Evolutionary conservation across 805 yeast species (phyloP), one percentile per base, ranked within the genome.

Genomic region (Monosporozyma siamensis): DNA sequence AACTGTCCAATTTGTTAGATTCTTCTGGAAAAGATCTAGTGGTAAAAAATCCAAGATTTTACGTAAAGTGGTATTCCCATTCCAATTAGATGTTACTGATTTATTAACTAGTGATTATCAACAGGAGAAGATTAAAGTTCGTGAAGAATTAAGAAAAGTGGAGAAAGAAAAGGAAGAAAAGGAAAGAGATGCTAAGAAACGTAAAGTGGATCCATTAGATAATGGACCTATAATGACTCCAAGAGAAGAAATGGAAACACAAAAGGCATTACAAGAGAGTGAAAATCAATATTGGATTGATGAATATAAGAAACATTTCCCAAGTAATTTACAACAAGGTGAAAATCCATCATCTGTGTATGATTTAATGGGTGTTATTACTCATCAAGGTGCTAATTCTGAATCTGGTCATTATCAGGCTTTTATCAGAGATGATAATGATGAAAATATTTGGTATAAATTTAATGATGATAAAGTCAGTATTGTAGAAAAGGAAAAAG

Each of bases 341-440:
- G 87, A 83, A 55, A 88, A 90, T 57, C 90, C 95, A 5, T 80
- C 94, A 0, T 86, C 92, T 1, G 75, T 92, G 30, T 92, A 92
- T 58, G 88, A 87, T 50, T 74, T 92, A 50, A 68, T 70, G 30
- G 87, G 95, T 2, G 76, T 92, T 20, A 77, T 92, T 46, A 87
- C 97, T 1, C 99, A 92, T 66, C 83, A 82, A 57, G 99, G 99
- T 39, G 80, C 95, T 6, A 79, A 89, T 35, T 96, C 97, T 0
- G 97, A 92, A 61, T 82, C 95, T 23, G 99, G 99, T 14, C 99
- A 92, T 65, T 92, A 92, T 64, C 97, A 89, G 66, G 80, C 90
- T 23, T 92, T 85, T 66, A 80, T 83, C 12, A 80, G 75, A 54
- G 92, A 89, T 61, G 76, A 71, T 26, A 65, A 64, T 15, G 87